phyloP scores from a whole-genome alignment of 1,284 basidiomycete species.

The Marasmius oreades region DNA sequence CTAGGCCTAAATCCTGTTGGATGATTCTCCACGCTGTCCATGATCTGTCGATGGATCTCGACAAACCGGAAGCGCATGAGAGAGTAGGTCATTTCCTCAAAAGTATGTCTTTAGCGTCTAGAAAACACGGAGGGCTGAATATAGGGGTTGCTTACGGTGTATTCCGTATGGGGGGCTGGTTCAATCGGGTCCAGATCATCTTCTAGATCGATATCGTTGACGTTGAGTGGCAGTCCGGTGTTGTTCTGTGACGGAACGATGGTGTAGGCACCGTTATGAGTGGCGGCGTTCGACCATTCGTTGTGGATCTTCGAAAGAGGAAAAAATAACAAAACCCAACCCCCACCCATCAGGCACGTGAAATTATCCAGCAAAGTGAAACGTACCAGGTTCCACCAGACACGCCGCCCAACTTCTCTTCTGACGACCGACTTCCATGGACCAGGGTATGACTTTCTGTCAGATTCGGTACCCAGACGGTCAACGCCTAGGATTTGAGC shows the following conservation, averaged over 20 bases:
- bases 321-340: background rate
- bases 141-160: slow-evolving; percentile 12
- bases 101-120: background rate
- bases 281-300: slow-evolving; percentile 25
- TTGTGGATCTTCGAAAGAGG: slow-evolving; percentile 17
- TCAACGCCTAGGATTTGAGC: slow-evolving; percentile 11
- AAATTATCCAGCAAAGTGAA: too few species aligned
- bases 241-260: slow-evolving; percentile 23
- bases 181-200: slow-evolving; percentile 15
- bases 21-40: slow-evolving; percentile 19
- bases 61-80: slow-evolving; percentile 20
- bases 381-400: slow-evolving; percentile 17
- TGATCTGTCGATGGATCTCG: slow-evolving; percentile 17
- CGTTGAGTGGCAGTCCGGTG: slow-evolving; percentile 21
- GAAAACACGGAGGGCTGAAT: too few species aligned
- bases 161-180: slow-evolving; percentile 7
- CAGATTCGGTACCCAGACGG: too few species aligned
- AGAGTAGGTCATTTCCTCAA: slow-evolving; percentile 21
- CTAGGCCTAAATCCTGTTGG: background rate
- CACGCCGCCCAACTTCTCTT: too few species aligned
- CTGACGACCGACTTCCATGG: too few species aligned
- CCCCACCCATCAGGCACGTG: too few species aligned
- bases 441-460: too few species aligned
- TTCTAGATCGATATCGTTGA: slow-evolving; percentile 20
- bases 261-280: slow-evolving; percentile 22